Evolutionary conservation across 148 eudicot genomes (phyloP).

Genomic region (Camellia granthamiana): DNA sequence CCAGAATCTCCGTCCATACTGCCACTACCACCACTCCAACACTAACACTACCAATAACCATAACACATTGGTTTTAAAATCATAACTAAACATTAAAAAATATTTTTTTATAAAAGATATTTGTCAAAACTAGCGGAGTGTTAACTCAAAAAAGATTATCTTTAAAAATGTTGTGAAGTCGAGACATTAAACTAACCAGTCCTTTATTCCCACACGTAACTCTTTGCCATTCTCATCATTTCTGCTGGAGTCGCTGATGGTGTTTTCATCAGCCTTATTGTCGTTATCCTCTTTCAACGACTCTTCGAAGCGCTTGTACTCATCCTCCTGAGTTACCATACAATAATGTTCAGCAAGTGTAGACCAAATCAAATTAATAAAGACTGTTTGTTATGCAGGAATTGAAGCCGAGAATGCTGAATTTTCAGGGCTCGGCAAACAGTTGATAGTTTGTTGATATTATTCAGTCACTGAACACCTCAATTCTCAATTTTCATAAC

Average conservation of each 20-base stretch:
- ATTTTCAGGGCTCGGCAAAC: not conserved
- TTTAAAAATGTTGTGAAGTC: not conserved
- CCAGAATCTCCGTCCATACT: too few species aligned
- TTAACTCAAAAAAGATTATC: too few species aligned
- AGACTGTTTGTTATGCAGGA: not conserved
- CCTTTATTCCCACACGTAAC: slow-evolving; percentile 59
- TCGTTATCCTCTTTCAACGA: slow-evolving; percentile 35
- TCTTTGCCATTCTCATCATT: slow-evolving; percentile 32
- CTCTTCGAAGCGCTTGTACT: slow-evolving; percentile 44
- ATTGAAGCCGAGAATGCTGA: not conserved
- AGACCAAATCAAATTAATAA: not conserved
- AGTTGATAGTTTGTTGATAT: too few species aligned
- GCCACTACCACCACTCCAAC: too few species aligned
- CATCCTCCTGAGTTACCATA: slow-evolving; percentile 40
- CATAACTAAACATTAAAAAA: too few species aligned
- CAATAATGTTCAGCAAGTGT: not conserved
- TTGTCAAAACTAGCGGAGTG: too few species aligned
- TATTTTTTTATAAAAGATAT: too few species aligned
- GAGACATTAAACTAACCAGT: slow-evolving; percentile 45
- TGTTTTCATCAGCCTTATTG: slow-evolving; percentile 18
- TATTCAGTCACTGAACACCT: too few species aligned
- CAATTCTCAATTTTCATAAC: too few species aligned
- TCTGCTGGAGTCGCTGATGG: not conserved
- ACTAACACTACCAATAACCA: too few species aligned
- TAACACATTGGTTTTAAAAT: too few species aligned